Base-by-base conservation (phyloP, 495 filamentous ascomycete genomes). In the Coniosporium apollinis region DNA sequence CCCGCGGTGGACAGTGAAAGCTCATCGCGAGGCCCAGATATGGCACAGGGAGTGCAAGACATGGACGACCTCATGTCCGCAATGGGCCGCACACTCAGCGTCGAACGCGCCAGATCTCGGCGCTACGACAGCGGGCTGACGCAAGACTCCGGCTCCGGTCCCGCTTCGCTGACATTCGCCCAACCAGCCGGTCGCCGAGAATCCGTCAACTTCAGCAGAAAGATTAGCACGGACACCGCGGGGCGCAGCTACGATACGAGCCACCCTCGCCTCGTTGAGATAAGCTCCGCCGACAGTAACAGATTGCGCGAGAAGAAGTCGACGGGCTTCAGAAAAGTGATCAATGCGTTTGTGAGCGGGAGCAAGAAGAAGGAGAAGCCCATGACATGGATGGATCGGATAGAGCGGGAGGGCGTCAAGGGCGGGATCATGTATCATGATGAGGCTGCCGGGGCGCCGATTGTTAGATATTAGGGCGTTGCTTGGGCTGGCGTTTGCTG, bases 401-500 rank as follows among this genome's bases (percentile, higher is more conserved):
- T 51, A 10, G 47, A 53, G 36, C 39, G 43, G 38, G 31, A 37
- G 0, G 47, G 50, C 0, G 33, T 48, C 16, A 38, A 41, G 33
- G 30, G 34, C 15, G 48, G 49, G 5, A 33, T 55, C n/a, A 37
- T 52, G 44, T 17, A 48, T 11, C 37, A 41, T 34, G 47, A 50
- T 33, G 47, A 55, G 36, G 38, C 44, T 11, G 49, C 47, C 9
- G 34, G 36, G 13, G 30, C 51, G 10, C 51, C 51, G 9, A 40
- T 55, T 36, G 46, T 55, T 28, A 17, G 47, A 28, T 55, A 52
- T 38, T 55, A 26, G 24, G n/a, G 22, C 22, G n/a, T n/a, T n/a
- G n/a, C n/a, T n/a, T n/a, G n/a, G n/a, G n/a, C n/a, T n/a, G n/a
- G n/a, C n/a, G n/a, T n/a, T n/a, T n/a, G n/a, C n/a, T n/a, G n/a